A percentile compares a stretch with the other conserved stretches of the same genome.
phyloP scores from a whole-genome alignment of 2,329 filamentous ascomycete genomes.

The Diaporthe velutina region DNA sequence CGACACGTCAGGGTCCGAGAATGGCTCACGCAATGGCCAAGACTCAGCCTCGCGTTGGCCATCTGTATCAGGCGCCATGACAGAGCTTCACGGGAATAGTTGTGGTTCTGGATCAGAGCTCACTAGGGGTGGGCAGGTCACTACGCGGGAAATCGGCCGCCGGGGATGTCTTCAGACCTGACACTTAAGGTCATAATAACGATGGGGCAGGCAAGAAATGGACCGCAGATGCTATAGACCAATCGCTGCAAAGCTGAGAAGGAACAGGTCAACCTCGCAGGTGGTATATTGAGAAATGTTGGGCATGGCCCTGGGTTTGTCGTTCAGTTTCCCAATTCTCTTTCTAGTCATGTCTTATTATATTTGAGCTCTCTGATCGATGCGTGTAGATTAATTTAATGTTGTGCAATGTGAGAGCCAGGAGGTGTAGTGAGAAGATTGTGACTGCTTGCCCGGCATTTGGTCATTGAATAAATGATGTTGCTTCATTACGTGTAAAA shows the following conservation, averaged over 20 bases:
- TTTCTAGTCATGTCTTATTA: neutral
- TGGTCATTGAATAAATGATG: neutral
- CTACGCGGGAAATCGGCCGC: neutral
- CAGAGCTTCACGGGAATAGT: neutral
- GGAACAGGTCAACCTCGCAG: neutral
- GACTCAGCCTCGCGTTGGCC: neutral
- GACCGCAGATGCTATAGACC: neutral
- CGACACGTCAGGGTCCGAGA: neutral
- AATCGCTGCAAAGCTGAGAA: neutral
- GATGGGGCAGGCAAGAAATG: too few relatives aligned
- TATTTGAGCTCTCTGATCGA: too few relatives aligned
- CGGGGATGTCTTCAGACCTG: neutral
- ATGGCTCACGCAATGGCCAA: neutral
- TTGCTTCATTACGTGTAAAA: neutral
- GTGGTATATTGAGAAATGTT: neutral
- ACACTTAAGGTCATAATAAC: too few relatives aligned
- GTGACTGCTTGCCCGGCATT: neutral
- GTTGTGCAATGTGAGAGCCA: neutral
- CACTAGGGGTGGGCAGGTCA: neutral
- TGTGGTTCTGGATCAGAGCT: neutral
- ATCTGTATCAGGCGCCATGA: neutral
- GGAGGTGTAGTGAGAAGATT: neutral
- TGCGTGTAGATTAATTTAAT: too few relatives aligned
- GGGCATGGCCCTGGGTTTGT: neutral
- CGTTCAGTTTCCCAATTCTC: neutral